Evolutionary conservation across 75 land plant genomes (phyloP), one percentile per base, ranked within the genome.

Genomic region (Adiantum capillusveneris): DNA sequence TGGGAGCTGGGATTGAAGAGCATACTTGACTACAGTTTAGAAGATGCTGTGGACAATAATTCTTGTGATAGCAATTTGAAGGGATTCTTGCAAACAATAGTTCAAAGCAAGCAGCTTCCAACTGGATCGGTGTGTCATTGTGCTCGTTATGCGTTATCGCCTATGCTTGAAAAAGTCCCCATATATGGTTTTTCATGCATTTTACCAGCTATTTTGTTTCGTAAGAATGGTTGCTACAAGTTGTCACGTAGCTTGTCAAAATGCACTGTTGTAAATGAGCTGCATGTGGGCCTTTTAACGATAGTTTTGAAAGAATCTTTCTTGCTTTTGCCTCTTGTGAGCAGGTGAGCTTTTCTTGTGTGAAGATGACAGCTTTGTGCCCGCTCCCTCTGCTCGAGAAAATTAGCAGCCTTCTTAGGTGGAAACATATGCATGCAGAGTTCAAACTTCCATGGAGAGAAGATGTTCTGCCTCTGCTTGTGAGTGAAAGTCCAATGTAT

Each of bases 361-460:
- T 77, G 53, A 93, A 88, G 71, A 77, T 93, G 54, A 79, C 85
- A 0, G 94, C 98, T 29, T 78, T 93, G n/a, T 81, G 84, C 60
- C 87, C 95, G 0, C 74, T 89, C 17, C 25, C 44, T 0, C 56
- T 93, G 28, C 73, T 93, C 0, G 70, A 77, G 58, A 50, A 77
- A 25, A 73, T 85, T 20, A 93, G 94, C 41, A 72, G 76, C 65
- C 66, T 85, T 12, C 66, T 93, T 7, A 59, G 90, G 62, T 90
- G 96, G 96, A 72, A 90, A 48, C 77, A 76, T 27, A 79, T 62
- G 49, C 69, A 83, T 48, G 71, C 80, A 21, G 78, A 77, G 6
- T 64, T 68, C 20, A 53, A 61, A 29, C 82, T 88, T 25, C 90
- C 94, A 16, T 93, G 98, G 98, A 79, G 74, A 65, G 57, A 57